phyloP scores from a whole-genome alignment of 345 rosid species.

The Eucalyptus coolabah region DNA sequence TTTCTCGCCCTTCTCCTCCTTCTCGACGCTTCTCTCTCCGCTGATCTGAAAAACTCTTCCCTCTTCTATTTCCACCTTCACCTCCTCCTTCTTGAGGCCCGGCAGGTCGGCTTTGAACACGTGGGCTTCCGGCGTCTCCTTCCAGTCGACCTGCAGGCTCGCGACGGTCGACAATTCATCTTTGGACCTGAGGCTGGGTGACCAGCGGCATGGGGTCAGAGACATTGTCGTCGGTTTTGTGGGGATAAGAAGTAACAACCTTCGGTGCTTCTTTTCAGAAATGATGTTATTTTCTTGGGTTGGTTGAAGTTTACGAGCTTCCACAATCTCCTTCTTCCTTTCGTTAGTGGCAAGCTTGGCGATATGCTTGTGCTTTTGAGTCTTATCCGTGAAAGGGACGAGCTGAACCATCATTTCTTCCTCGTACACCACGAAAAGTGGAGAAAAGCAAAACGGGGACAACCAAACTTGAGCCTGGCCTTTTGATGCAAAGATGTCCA shows the following conservation, averaged over 20 bases:
- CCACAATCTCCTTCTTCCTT: background rate
- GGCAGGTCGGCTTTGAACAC: background rate
- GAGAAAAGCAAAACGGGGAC: background rate
- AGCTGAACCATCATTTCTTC: background rate
- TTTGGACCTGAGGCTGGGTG: background rate
- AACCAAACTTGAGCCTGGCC: background rate
- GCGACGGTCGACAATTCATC: background rate
- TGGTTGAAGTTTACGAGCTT: background rate
- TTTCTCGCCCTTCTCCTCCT: background rate
- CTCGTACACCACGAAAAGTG: rapidly evolving
- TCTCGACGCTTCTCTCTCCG: background rate
- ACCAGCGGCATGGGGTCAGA: background rate
- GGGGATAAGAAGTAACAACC: background rate
- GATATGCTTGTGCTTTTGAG: background rate
- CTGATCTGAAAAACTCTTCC: background rate
- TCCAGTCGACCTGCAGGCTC: background rate
- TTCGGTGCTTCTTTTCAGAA: background rate
- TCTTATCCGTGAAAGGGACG: background rate
- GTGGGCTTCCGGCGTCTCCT: background rate
- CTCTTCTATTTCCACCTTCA: background rate
- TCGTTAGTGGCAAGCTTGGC: background rate
- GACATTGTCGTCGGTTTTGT: too few relatives aligned
- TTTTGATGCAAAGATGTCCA: background rate
- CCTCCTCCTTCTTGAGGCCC: background rate
- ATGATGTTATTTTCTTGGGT: background rate